A percentile compares a stretch with the other conserved stretches of the same genome.
Conservation (phyloP, 495 filamentous ascomycete species). For the Choiromyces venosus region DNA sequence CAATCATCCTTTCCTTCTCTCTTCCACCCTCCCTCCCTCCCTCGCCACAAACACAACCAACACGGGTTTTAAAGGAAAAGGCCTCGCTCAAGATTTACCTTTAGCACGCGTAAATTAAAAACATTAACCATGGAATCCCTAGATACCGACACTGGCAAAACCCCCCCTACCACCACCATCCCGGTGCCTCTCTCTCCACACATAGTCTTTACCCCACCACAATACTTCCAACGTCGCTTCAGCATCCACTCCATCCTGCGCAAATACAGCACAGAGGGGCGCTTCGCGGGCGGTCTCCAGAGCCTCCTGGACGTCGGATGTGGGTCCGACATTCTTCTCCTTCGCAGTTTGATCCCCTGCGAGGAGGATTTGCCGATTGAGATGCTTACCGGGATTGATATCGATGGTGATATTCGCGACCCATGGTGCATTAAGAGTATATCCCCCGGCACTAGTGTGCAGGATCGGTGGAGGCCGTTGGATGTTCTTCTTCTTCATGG, state of each 20-base stretch:
- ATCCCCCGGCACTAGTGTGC: slow-evolving; percentile 11
- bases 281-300: slow-evolving; percentile 21
- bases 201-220: slow-evolving; percentile 32
- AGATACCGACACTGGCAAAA: background rate
- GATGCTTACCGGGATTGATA: slow-evolving; percentile 35
- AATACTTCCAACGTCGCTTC: slow-evolving; percentile 34
- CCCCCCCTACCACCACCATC: background rate
- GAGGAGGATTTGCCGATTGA: slow-evolving; percentile 37
- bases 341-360: slow-evolving; percentile 29
- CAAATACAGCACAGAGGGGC: slow-evolving; percentile 6
- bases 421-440: slow-evolving; percentile 17
- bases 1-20: background rate
- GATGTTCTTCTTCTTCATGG: slow-evolving; percentile 34
- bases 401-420: slow-evolving; percentile 27
- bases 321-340: slow-evolving; percentile 29
- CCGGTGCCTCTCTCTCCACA: background rate
- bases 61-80: too few species aligned
- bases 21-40: background rate
- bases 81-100: too few species aligned
- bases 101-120: too few species aligned
- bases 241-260: slow-evolving; percentile 26
- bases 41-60: background rate
- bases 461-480: slow-evolving; percentile 35
- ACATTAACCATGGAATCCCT: background rate
- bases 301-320: slow-evolving; percentile 40